Evolutionary conservation across 1,139 yeast species (phyloP).

Genomic region (Magnusiomyces paraingens): DNA sequence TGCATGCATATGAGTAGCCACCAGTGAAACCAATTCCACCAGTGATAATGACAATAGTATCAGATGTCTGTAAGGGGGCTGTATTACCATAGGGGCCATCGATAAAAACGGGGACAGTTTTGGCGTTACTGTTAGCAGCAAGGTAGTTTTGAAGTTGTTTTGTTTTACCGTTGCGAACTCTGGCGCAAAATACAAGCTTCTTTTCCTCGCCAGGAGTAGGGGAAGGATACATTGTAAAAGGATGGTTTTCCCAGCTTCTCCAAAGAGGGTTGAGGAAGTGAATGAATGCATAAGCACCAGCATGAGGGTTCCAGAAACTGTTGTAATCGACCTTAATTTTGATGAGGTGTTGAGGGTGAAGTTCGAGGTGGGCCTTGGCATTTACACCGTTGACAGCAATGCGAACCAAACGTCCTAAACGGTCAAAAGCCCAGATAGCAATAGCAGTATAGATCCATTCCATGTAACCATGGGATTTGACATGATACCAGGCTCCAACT

Average conservation of each 20-base stretch:
- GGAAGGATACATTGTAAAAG: conserved; percentile 40
- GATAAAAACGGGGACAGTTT: conserved; percentile 35
- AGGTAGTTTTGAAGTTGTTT: conserved; percentile 27
- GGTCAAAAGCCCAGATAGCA: conserved; percentile 61
- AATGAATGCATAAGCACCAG: conserved; percentile 36
- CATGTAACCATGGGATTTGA: conserved; percentile 40
- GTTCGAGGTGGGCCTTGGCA: conserved; percentile 20
- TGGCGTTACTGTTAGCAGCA: neutral
- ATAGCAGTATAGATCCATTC: conserved; percentile 47
- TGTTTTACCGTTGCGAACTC: conserved; percentile 30
- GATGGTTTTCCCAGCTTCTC: conserved; percentile 52
- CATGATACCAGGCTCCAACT: conserved; percentile 57
- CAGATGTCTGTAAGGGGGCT: conserved; percentile 45
- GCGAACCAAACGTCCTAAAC: conserved; percentile 47
- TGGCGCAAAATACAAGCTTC: conserved; percentile 35
- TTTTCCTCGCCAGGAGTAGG: conserved; percentile 28
- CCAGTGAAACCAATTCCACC: conserved; percentile 71
- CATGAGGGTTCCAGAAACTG: conserved; percentile 30
- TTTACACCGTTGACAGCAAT: conserved; percentile 10
- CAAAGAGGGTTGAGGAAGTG: conserved; percentile 37
- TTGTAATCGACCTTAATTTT: conserved; percentile 30
- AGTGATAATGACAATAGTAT: conserved; percentile 45
- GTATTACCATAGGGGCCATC: conserved; percentile 56
- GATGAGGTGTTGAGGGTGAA: conserved; percentile 27
- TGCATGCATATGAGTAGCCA: conserved; percentile 25